Conservation (phyloP, 225 moss, liverwort and hornwort genomes). For the Bryoerythrophyllum caledonicum region DNA sequence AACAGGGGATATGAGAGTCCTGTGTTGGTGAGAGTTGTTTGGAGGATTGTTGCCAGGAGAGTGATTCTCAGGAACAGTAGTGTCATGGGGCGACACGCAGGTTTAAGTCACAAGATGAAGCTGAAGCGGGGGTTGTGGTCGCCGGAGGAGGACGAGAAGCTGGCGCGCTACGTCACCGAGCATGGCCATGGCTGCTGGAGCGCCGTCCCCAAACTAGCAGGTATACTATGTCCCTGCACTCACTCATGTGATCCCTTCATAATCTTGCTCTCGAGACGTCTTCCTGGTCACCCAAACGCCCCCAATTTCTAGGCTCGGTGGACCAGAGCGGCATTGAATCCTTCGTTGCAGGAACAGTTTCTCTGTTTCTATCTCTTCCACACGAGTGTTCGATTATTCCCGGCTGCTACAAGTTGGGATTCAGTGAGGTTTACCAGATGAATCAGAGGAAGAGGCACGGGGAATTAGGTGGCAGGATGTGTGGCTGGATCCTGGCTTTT, state of each 20-base stretch:
- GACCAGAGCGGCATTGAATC: too few species aligned
- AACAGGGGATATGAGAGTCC: too few species aligned
- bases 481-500: not conserved
- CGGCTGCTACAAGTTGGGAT: too few species aligned
- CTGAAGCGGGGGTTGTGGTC: constrained; percentile 98
- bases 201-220: constrained; percentile 91
- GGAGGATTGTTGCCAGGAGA: not conserved
- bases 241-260: not conserved
- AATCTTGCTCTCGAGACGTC: too few species aligned
- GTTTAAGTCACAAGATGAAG: constrained; percentile 87
- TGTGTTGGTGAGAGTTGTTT: not conserved
- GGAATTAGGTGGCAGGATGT: too few species aligned
- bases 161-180: constrained; percentile 80
- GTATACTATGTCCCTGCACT: constrained; percentile 35
- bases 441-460: too few species aligned
- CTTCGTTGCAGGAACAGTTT: too few species aligned
- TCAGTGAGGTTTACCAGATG: too few species aligned
- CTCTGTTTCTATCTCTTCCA: too few species aligned
- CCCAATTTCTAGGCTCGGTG: too few species aligned
- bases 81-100: constrained; percentile 90
- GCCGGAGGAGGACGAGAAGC: constrained; percentile 95
- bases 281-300: too few species aligned
- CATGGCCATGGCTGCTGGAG: constrained; percentile 99
- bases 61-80: not conserved
- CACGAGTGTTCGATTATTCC: too few species aligned